These are phyloP conservation scores for Postia placenta DNA, from an alignment of 768 basidiomycete species.

Conservation along the genomic window DNA sequence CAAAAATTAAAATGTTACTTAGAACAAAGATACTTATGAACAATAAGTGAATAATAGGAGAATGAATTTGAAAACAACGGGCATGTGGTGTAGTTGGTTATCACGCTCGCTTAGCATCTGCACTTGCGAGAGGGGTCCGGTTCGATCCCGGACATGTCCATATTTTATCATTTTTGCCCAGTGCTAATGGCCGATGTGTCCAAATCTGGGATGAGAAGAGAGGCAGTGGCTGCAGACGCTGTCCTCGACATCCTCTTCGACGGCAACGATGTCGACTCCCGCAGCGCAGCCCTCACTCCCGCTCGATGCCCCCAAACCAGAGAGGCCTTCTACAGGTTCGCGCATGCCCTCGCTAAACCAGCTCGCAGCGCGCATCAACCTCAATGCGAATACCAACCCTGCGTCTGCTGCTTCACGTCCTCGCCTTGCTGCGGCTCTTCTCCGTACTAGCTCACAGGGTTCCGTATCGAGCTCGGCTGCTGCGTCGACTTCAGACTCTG, in stretches of 20 bases:
- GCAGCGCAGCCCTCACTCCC: slow-evolving; percentile 16
- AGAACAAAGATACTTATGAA: too few relatives aligned
- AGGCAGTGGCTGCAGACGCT: not conserved
- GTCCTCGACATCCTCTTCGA: not conserved
- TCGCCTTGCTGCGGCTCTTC: slow-evolving; percentile 65
- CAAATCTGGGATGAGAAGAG: too few relatives aligned
- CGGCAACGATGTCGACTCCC: slow-evolving; percentile 14
- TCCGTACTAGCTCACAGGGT: slow-evolving; percentile 53
- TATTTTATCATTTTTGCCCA: too few relatives aligned
- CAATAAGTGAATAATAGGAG: too few relatives aligned
- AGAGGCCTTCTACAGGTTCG: slow-evolving; percentile 23
- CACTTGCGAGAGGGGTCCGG: not conserved
- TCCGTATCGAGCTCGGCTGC: slow-evolving; percentile 45
- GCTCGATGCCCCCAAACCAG: slow-evolving; percentile 32
- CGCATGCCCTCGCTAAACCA: slow-evolving; percentile 76
- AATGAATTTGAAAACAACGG: too few relatives aligned
- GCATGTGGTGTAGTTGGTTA: slow-evolving; percentile 10
- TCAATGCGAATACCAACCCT: slow-evolving; percentile 28
- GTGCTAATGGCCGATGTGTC: too few relatives aligned
- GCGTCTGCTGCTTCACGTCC: slow-evolving; percentile 44
- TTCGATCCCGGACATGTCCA: slow-evolving; percentile 7
- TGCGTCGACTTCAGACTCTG: slow-evolving; percentile 46
- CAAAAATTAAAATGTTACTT: too few relatives aligned
- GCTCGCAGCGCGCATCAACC: slow-evolving; percentile 70
- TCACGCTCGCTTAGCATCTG: slow-evolving; percentile 7